phyloP scores from a whole-genome alignment of 208 protist genomes.

The Leishmania tarentolae region DNA sequence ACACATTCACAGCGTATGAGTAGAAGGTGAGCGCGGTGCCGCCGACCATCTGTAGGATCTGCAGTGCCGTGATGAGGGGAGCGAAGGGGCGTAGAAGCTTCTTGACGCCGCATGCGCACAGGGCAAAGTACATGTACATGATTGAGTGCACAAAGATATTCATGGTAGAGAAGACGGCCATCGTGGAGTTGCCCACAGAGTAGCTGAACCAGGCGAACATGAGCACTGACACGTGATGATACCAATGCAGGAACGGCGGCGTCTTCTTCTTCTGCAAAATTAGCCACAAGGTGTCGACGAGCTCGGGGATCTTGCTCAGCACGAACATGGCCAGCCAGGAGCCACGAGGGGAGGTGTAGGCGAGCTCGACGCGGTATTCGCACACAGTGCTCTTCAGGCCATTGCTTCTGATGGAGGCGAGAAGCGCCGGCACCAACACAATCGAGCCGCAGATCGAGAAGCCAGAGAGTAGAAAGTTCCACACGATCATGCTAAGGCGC shows the following conservation, averaged over 20 bases:
- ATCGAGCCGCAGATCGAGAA: constrained; percentile 80
- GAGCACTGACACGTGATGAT: constrained; percentile 94
- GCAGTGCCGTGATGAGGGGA: constrained; percentile 81
- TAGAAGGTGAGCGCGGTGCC: constrained; percentile 49
- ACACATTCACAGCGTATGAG: constrained; percentile 46
- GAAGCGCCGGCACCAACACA: constrained; percentile 57
- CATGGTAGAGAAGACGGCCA: constrained; percentile 88
- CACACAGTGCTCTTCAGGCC: constrained; percentile 66
- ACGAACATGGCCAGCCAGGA: constrained; percentile 79
- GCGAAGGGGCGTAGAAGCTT: constrained; percentile 72
- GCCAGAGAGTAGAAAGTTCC: constrained; percentile 85
- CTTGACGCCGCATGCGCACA: constrained; percentile 66
- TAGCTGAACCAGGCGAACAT: constrained; percentile 91
- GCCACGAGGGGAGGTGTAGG: constrained; percentile 51
- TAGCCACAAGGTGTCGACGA: constrained; percentile 85
- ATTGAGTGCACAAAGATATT: constrained; percentile 94
- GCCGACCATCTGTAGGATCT: constrained; percentile 94
- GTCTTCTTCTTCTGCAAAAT: constrained; percentile 83
- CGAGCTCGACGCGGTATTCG: constrained; percentile 40
- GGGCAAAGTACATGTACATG: constrained; percentile 96
- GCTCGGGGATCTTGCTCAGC: constrained; percentile 84
- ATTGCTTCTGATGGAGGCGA: constrained; percentile 29
- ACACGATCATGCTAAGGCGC: constrained; percentile 62
- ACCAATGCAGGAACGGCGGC: constrained; percentile 90
- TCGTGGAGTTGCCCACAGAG: constrained; percentile 46